Evolutionary conservation across 257 asterid species (phyloP), one percentile per base, ranked within the genome.

Genomic region (Linaria vulgaris): DNA sequence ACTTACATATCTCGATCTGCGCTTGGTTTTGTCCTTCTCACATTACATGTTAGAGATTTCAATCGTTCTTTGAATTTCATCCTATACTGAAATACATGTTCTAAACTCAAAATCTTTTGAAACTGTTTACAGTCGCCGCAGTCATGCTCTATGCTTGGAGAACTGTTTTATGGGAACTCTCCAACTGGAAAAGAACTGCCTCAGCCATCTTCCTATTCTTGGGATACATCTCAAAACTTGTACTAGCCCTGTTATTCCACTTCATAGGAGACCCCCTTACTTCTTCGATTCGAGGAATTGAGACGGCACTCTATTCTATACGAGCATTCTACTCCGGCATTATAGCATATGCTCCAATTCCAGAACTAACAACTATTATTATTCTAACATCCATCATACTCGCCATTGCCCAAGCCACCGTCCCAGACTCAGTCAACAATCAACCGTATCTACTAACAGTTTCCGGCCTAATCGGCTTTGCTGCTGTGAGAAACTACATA

Each of bases 111-210:
- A 38, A 44, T 61, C 57, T 17, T 60, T 56, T 38, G 44, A 9
- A n/a, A 52, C 38, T 64, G 10, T 66, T 12, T 79, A 72, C 88
- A 92, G 98, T 80, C 49, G 52, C 79, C 56, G 88, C 82, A 49
- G 79, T 92, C 75, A 63, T 75, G 76, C 67, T 87, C 31, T 89
- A 87, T 63, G 64, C 91, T 11, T 92, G 96, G 96, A 87, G 99
- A 78, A 78, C 87, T 1, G 97, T 89, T 66, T 66, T 87, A 56
- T 89, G 96, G 99, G 97, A 92, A 69, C 86, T 92, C 27, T 77
- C 82, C 12, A 85, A 85, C 81, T 92, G 97, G 97, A 83, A 59
- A 63, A 75, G 64, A 24, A 50, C 82, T 1, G 53, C 56, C 22
- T 66, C 46, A 10, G 76, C 75, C 39, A 48, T 85, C 20, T 64